Evolutionary conservation across 495 filamentous ascomycete genomes (phyloP), one percentile per base, ranked within the genome.

Genomic region (Aspergillus cristatus): DNA sequence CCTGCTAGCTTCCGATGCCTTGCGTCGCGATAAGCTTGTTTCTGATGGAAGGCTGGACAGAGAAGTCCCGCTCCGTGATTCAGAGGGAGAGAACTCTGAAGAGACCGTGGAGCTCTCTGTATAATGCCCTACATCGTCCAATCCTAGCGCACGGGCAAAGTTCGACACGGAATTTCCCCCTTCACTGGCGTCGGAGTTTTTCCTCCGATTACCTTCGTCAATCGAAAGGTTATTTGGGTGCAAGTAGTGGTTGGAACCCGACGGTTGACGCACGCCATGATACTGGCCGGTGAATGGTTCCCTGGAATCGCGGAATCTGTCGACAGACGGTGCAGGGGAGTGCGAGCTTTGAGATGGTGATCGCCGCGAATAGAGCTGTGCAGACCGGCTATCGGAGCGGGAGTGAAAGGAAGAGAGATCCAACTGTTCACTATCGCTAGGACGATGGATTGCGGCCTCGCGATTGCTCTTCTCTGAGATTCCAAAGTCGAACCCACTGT

Each of bases 31-130:
- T 26, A 55, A 32, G 37, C 59, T 60, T n/a, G 40, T 42, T 32
- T 71, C 62, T 5, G 66, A 70, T 11, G 60, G 64, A 13, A 67
- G 53, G 32, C 67, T 93, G 3, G 84, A 86, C 37, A 76, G 69
- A 3, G 84, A 86, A 48, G 82, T 89, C 2, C 77, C 69, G 55
- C 78, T 81, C 40, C 78, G 76, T 1, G 63, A 64, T 7, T 76
- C 71, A 14, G 81, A 84, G 15, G 65, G 74, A 1, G 65, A 71
- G 6, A 82, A 87, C n/a, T 71, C 74, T 28, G 77, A 79, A 4
- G 84, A 88, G 2, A 74, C 74, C 16, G 71, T 71, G 1, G 84
- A 91, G 43, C 77, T 72, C 0, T 80, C 77, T 0, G 73, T 66
- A 37, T 76, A 76, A 5, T 54, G 48, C 6, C 55, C 47, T 0